Conservation (phyloP, 345 rosid genomes). For the Limnanthes douglasii region DNA sequence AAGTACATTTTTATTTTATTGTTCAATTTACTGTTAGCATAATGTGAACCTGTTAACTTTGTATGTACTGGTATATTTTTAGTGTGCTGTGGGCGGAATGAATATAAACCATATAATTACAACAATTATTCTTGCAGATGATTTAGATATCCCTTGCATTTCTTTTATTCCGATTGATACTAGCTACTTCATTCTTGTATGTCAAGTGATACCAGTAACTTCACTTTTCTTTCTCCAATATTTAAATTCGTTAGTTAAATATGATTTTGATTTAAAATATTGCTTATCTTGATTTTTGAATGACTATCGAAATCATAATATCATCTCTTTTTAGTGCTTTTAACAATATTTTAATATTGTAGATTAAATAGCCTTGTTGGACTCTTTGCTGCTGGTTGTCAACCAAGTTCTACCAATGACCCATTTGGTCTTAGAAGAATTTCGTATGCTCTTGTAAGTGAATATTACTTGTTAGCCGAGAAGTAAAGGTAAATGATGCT, state of each 20-base stretch:
- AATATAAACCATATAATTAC: no score
- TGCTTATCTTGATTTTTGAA: not conserved
- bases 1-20: constrained; percentile 7
- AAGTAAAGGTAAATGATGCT: constrained; percentile 1
- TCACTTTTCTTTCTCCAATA: not conserved
- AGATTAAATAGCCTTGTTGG: constrained; percentile 94
- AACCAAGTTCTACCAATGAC: constrained; percentile 87
- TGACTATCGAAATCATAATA: no score
- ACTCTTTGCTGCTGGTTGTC: constrained; percentile 95
- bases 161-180: no score
- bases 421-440: constrained; percentile 93
- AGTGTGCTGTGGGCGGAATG: no score
- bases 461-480: not conserved
- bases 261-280: not conserved
- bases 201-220: no score
- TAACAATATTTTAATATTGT: constrained; percentile 13
- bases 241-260: not conserved
- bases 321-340: constrained; percentile 2
- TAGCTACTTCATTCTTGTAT: no score
- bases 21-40: constrained; percentile 4
- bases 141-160: no score
- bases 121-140: no score
- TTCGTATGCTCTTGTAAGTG: constrained; percentile 84
- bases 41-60: no score
- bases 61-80: no score